Conservation (phyloP, 495 filamentous ascomycete species). For the Penicillium lividum region DNA sequence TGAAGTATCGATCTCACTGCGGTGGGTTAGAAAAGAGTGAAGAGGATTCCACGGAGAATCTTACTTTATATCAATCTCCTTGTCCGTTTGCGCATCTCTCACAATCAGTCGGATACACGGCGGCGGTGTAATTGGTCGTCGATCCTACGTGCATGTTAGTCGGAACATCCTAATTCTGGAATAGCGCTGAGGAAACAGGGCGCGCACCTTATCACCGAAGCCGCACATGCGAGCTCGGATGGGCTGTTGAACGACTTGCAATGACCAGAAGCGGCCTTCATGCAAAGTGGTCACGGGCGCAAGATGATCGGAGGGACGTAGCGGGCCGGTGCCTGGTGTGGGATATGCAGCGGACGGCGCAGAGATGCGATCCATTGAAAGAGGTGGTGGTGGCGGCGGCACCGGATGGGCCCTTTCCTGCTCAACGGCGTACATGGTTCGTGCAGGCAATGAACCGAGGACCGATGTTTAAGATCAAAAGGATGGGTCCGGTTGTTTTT, state of each 20-base stretch:
- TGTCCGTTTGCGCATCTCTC: conserved; percentile 73
- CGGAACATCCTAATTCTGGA: not conserved
- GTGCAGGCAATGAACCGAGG: conserved; percentile 30
- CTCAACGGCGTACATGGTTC: conserved; percentile 48
- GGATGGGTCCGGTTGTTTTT: conserved; percentile 13
- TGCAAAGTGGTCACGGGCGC: conserved; percentile 40
- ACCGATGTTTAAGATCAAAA: conserved; percentile 14
- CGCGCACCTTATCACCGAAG: conserved; percentile 90
- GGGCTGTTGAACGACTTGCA: conserved; percentile 89
- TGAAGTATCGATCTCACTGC: conserved; percentile 75
- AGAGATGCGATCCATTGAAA: conserved; percentile 52
- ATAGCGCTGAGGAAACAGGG: not conserved
- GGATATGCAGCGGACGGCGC: conserved; percentile 44
- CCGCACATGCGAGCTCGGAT: conserved; percentile 97
- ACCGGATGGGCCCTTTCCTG: conserved; percentile 44
- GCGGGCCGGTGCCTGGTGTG: conserved; percentile 35
- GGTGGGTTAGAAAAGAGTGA: conserved; percentile 14
- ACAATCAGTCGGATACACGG: conserved; percentile 88
- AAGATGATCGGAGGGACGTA: conserved; percentile 39
- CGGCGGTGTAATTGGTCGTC: conserved; percentile 92
- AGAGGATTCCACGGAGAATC: not conserved
- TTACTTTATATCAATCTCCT: conserved; percentile 88
- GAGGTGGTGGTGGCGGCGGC: conserved; percentile 42
- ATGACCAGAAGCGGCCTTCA: conserved; percentile 58
- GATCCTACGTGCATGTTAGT: conserved; percentile 61